Conservation (phyloP, 768 basidiomycete genomes). For the Symmetrospora coprosmae region DNA sequence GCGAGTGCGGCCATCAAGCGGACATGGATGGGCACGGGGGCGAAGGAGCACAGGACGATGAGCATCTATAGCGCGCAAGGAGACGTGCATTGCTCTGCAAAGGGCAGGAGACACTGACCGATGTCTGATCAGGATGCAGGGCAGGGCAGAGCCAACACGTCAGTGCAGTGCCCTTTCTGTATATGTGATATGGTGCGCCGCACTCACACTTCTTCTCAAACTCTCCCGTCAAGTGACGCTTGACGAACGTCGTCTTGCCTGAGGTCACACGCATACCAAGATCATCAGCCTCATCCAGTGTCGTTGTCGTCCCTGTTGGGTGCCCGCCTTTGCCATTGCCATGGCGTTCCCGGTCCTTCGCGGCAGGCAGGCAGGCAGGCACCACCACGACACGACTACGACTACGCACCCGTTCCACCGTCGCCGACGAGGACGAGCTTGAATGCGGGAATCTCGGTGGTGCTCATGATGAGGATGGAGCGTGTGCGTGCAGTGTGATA, state of each 20-base stretch:
- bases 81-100: too few relatives aligned
- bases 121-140: too few relatives aligned
- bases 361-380: too few relatives aligned
- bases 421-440: conserved; percentile 98
- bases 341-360: too few relatives aligned
- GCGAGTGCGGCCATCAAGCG: too few relatives aligned
- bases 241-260: conserved; percentile 17
- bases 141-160: too few relatives aligned
- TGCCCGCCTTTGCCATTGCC: too few relatives aligned
- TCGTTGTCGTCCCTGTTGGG: neutral
- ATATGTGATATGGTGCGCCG: conserved; percentile 39
- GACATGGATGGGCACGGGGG: too few relatives aligned
- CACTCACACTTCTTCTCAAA: conserved; percentile 99
- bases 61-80: neutral
- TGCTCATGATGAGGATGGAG: conserved; percentile 8
- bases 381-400: neutral
- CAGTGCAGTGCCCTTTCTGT: neutral
- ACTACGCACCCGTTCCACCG: conserved; percentile 69
- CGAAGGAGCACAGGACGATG: neutral
- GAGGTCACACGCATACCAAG: neutral
- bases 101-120: conserved; percentile 27
- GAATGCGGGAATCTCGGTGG: conserved; percentile 63
- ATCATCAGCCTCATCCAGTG: conserved; percentile 21
- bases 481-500: neutral
- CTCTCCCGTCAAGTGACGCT: conserved; percentile 98